phyloP scores from a whole-genome alignment of 75 land plant genomes.

The Pinus albicaulis region DNA sequence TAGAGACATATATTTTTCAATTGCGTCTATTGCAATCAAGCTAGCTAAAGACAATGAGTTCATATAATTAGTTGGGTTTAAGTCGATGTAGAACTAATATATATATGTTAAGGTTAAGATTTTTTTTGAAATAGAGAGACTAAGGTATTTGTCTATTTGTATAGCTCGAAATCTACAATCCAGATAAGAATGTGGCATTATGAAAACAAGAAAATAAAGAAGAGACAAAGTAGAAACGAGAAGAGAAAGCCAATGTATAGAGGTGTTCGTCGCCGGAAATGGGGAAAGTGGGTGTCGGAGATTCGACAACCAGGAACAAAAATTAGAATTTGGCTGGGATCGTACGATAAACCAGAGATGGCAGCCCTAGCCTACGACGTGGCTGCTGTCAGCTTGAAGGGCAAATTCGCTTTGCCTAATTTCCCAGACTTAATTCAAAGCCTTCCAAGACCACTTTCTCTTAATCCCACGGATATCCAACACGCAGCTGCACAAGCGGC shows the following conservation, averaged over 20 bases:
- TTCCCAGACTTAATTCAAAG: constrained; percentile 22
- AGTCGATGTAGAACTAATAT: too few relatives aligned
- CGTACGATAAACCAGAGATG: constrained; percentile 26
- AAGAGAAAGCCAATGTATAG: constrained; percentile 24
- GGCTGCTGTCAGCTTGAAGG: constrained; percentile 5
- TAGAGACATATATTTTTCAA: too few relatives aligned
- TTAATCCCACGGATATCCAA: constrained; percentile 22
- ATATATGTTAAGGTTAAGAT: too few relatives aligned
- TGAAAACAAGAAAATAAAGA: neutral
- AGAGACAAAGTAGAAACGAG: neutral
- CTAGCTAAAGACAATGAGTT: too few relatives aligned
- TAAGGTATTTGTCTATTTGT: neutral
- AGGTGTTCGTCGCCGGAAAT: constrained; percentile 33
- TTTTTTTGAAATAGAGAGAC: too few relatives aligned
- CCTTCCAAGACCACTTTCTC: constrained; percentile 7
- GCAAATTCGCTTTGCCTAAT: constrained; percentile 28
- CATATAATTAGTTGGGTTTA: too few relatives aligned
- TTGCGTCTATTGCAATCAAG: neutral
- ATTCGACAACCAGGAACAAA: constrained; percentile 23
- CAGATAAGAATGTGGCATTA: too few relatives aligned
- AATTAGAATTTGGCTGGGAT: constrained; percentile 40
- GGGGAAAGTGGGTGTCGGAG: constrained; percentile 50
- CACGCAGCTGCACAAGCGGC: constrained; percentile 27
- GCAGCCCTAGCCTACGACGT: constrained; percentile 22
- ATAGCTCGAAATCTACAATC: too few relatives aligned